Evolutionary conservation across 192 early-diverging fungal genomes (phyloP), one percentile per base, ranked within the genome.

Genomic region (Gamsiella multidivaricata): DNA sequence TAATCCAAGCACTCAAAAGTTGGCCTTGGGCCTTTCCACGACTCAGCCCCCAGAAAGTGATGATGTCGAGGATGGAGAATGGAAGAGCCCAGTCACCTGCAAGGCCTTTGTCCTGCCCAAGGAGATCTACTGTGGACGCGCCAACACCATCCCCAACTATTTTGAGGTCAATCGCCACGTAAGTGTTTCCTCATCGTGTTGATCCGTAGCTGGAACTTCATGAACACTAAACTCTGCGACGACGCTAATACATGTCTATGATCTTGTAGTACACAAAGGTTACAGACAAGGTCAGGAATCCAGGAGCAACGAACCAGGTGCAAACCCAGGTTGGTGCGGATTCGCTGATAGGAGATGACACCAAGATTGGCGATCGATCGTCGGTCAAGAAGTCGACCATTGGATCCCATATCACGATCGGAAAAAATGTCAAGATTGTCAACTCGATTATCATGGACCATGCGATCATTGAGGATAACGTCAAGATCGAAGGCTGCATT

Each of bases 371-470:
- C 39, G 96, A 98, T 61, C 86, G 94, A 25, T 93, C 94, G n/a
- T 91, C 91, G 5, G 89, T 99, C 47, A 98, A 98, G 81, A 94
- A 93, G 61, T 94, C 95, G 20, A 89, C 95, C 17, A 90, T 99
- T 47, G 98, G 98, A 36, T 88, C 92, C 25, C 96, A 98, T 81
- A 94, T 95, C 66, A 78, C 88, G n/a, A 95, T 99, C 84, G 98
- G 98, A 26, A 95, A 94, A 78, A 94, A 95, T 58, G 95, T 97
- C 74, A 98, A 98, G 73, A 94, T 99, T 66, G 85, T 87, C 42
- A 96, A 95, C 79, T 97, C 92, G n/a, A 89, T 99, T 41, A 83
- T 99, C 43, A 96, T 98, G 95, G 97, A 99, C 79, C 87, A 97
- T 67, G 91, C 92, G 11, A 89, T 94, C 7, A 87, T 99, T 61